phyloP scores from a whole-genome alignment of 2,329 filamentous ascomycete genomes.

The Fusarium sp. region DNA sequence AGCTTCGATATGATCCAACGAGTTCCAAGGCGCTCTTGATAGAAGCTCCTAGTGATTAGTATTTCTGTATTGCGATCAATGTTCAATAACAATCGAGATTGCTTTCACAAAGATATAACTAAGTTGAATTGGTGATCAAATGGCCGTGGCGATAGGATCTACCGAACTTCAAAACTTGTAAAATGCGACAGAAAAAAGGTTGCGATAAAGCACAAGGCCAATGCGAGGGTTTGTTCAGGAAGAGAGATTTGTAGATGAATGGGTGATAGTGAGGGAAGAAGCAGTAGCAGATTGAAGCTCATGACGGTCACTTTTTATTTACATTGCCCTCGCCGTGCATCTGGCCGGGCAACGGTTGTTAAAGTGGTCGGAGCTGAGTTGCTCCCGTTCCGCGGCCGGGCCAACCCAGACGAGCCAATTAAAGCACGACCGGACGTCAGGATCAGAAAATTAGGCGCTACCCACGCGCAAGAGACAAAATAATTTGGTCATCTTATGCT shows the following conservation, averaged over 20 bases:
- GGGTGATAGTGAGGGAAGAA: slow-evolving; percentile 44
- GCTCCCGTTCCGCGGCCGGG: slow-evolving; percentile 38
- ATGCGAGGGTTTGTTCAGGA: slow-evolving; percentile 20
- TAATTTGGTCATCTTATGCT: not conserved
- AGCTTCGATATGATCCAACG: slow-evolving; percentile 58
- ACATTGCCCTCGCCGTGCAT: slow-evolving; percentile 53
- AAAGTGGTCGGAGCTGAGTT: slow-evolving; percentile 30
- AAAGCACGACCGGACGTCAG: not conserved
- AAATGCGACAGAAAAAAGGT: slow-evolving; percentile 40
- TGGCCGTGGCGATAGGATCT: slow-evolving; percentile 63
- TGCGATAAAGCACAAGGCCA: slow-evolving; percentile 41
- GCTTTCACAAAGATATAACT: slow-evolving; percentile 55
- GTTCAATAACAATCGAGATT: slow-evolving; percentile 60
- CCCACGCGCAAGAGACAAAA: not conserved
- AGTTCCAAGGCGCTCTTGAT: slow-evolving; percentile 70
- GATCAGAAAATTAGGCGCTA: not conserved
- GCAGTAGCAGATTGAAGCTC: slow-evolving; percentile 22
- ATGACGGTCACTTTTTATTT: slow-evolving; percentile 58
- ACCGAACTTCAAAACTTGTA: slow-evolving; percentile 54
- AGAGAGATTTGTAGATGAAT: slow-evolving; percentile 39
- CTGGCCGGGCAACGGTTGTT: slow-evolving; percentile 53
- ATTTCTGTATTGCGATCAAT: slow-evolving; percentile 56
- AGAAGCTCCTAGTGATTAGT: slow-evolving; percentile 65
- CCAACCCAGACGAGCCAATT: slow-evolving; percentile 35
- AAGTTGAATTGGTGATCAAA: slow-evolving; percentile 63